phyloP scores from a whole-genome alignment of 106 monocot genomes.

The Ottelia alismoides region DNA sequence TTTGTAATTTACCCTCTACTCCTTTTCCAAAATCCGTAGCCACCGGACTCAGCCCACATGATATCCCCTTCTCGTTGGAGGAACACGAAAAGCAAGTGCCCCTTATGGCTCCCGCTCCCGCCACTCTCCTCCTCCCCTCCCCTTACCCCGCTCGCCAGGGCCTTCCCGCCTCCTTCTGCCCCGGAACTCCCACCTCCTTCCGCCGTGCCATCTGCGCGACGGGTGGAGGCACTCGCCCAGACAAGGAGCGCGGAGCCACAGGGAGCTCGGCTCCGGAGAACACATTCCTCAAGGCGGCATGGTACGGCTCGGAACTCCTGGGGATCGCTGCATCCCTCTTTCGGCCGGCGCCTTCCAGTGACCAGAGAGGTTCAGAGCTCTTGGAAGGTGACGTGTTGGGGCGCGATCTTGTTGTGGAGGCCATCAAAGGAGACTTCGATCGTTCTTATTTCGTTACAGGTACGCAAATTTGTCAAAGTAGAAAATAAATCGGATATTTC shows the following conservation, averaged over 20 bases:
- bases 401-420: slow-evolving; percentile 33
- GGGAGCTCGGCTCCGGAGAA: slow-evolving; percentile 37
- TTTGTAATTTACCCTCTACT: no score
- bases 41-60: no score
- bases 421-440: slow-evolving; percentile 63
- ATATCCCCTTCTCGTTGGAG: no score
- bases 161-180: no score
- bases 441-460: slow-evolving; percentile 87
- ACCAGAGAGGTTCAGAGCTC: neutral
- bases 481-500: no score
- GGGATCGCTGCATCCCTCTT: slow-evolving; percentile 63
- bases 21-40: no score
- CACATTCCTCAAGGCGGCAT: slow-evolving; percentile 50
- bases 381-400: neutral
- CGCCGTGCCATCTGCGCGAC: no score
- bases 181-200: no score
- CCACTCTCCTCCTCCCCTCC: no score
- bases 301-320: slow-evolving; percentile 88
- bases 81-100: no score
- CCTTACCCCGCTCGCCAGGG: no score
- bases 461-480: neutral
- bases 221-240: neutral
- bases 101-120: no score
- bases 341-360: neutral
- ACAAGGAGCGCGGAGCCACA: neutral